Percentiles rank a stretch among this genome's conserved stretches.
These are phyloP conservation scores for Jacaranda copaia DNA, from an alignment of 257 asterid genomes.

Conservation along the genomic window DNA sequence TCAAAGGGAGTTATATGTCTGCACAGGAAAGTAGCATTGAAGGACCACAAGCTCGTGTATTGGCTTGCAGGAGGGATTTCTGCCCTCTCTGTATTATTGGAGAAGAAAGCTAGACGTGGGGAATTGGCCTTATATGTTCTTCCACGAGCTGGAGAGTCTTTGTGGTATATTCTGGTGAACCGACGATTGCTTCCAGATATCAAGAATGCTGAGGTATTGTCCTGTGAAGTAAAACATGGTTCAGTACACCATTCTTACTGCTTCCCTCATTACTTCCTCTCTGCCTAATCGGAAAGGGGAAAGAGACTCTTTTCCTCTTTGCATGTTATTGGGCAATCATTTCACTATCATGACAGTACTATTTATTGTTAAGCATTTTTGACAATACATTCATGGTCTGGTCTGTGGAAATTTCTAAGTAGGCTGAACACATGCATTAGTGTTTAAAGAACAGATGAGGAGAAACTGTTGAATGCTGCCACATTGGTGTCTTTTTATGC, in stretches of 20 bases:
- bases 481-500: neutral
- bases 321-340: slow-evolving; percentile 12
- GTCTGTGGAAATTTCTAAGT: neutral
- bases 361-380: neutral
- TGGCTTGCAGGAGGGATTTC: slow-evolving; percentile 95
- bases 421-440: slow-evolving; percentile 2
- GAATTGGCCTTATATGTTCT: slow-evolving; percentile 96
- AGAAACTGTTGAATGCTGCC: neutral
- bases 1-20: slow-evolving; percentile 86
- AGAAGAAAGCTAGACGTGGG: slow-evolving; percentile 96
- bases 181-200: slow-evolving; percentile 85
- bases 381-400: neutral
- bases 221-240: slow-evolving; percentile 17
- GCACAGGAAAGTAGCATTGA: slow-evolving; percentile 85
- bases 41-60: slow-evolving; percentile 95
- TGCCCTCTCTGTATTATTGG: slow-evolving; percentile 89
- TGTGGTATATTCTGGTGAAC: slow-evolving; percentile 93
- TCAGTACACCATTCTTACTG: slow-evolving; percentile 1
- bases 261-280: neutral
- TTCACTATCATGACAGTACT: neutral
- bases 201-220: slow-evolving; percentile 88
- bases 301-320: neutral
- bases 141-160: slow-evolving; percentile 97
- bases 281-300: neutral
- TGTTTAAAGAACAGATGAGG: neutral